Base-by-base conservation (phyloP, 768 basidiomycete species). In the Chalciporus sphaerocephalus region DNA sequence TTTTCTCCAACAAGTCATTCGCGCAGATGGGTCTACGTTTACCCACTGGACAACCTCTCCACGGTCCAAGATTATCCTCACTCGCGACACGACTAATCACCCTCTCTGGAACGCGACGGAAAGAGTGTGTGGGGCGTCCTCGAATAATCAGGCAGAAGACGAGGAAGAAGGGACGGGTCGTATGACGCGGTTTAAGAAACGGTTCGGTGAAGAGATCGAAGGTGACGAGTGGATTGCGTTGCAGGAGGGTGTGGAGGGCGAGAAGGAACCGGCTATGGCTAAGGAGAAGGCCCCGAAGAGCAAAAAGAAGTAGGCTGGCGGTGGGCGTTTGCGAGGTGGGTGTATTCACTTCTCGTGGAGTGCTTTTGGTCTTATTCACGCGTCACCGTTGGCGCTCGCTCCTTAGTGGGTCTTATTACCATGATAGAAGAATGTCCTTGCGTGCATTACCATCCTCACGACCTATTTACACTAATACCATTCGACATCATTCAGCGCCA, bases 11-110 rank as follows among this genome's bases (percentile, higher is more conserved):
- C 79, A 75, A 52, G 87, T 95, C 49, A 76, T 90, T 46, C 83
- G 88, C 54, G 83, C 91, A 0, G 93, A 95, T 69, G 92, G 93
- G 10, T 86, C 88, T 21, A 88, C 87, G 1, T 92, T 90, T 63
- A 81, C 79, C 5, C 88, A 93, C 55, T 87, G 85, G 78, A 90
- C 87, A 11, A 94, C 92, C 1, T 91, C 92, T 0, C 92, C 93
- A 0, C 83, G 82, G 6, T 83, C 85, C 4, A 64, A 79, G 28
- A 77, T 91, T 37, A 79, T 83, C 28, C 73, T 94, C 38, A 88
- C 92, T 16, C 81, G 92, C 33, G 92, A 95, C 57, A 83, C 88
- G 40, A 89, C 87, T 13, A 96, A 92, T 62, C 84, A 92, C 57
- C 88, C 92, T 1, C 66, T 91, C 6, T 96, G 87, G 86, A 87